Conservation (phyloP, 495 filamentous ascomycete species). For the Pyrenula massariospora region DNA sequence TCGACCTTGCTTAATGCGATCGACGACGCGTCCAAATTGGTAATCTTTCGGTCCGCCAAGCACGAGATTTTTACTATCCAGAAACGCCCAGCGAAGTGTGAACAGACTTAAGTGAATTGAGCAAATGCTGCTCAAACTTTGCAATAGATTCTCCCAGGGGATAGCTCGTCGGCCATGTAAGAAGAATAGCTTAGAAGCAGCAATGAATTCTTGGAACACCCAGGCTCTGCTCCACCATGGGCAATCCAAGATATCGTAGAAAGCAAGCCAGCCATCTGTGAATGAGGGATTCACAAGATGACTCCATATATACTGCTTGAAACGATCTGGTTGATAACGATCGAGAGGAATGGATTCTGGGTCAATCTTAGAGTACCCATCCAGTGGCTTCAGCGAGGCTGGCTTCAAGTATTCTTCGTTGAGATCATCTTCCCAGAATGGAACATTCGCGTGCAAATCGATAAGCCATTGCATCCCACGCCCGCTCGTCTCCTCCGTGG, state of each 20-base stretch:
- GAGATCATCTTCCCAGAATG: background rate
- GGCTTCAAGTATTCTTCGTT: background rate
- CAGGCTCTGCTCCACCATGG: background rate
- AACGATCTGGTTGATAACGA: background rate
- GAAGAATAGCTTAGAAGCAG: background rate
- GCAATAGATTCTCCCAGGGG: background rate
- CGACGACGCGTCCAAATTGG: background rate
- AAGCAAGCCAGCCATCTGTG: background rate
- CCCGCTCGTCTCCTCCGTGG: background rate
- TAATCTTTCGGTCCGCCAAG: background rate
- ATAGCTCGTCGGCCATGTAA: background rate
- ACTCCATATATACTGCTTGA: background rate
- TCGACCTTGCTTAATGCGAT: background rate
- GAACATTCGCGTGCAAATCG: background rate
- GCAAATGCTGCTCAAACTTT: background rate
- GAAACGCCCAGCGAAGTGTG: background rate
- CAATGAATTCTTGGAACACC: conserved; percentile 1
- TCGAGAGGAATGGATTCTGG: background rate
- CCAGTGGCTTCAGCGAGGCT: too few relatives aligned
- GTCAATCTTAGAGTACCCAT: background rate
- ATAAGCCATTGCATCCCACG: background rate
- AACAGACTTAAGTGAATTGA: background rate
- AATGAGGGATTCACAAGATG: background rate
- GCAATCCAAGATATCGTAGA: background rate
- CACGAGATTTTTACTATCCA: background rate